Evolutionary conservation across 2,329 filamentous ascomycete species (phyloP), one percentile per base, ranked within the genome.

Genomic region (Beauveria caledonica): DNA sequence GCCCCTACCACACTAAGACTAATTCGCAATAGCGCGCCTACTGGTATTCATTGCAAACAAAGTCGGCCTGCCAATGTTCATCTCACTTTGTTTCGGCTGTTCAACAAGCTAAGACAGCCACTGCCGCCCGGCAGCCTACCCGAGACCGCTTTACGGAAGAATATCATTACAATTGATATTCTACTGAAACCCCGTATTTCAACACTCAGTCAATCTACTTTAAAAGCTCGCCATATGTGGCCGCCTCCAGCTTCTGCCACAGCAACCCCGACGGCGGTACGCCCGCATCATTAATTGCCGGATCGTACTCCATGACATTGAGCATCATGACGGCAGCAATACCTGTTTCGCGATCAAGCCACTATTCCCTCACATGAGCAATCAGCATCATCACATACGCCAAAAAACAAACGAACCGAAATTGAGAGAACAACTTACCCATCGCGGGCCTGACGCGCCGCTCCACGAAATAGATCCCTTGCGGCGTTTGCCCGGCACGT

Each of bases 401-500:
- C 13, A n/a, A 21, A 13, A 3, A 45, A 23, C 39, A 27, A 33
- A 21, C 36, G 40, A 19, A n/a, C 3, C 4, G 40, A 10, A 19
- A 42, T 19, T 5, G 17, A 11, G 17, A 19, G 17, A 19, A 21
- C 13, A 3, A 70, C 74, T 69, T 63, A 76, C 74, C 77, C 77
- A 79, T 60, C 71, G 72, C 19, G 71, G 69, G 60, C 78, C 78
- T 23, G 66, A 66, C 62, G 74, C 71, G 39, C 77, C 77, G n/a
- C 68, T 68, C 77, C 77, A 79, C 67, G 71, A 75, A 60, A 79
- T 61, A 39, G 75, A 78, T 0, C 76, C 76, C 63, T 71, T 73
- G 51, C 66, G 70, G 42, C 77, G 68, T 69, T 75, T 76, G 0
- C 73, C 74, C 0, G 72, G 69, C 8, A 73, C 67, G 58, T 78